Evolutionary conservation across 495 filamentous ascomycete genomes (phyloP).

Genomic region (Annulohypoxylon stygium): DNA sequence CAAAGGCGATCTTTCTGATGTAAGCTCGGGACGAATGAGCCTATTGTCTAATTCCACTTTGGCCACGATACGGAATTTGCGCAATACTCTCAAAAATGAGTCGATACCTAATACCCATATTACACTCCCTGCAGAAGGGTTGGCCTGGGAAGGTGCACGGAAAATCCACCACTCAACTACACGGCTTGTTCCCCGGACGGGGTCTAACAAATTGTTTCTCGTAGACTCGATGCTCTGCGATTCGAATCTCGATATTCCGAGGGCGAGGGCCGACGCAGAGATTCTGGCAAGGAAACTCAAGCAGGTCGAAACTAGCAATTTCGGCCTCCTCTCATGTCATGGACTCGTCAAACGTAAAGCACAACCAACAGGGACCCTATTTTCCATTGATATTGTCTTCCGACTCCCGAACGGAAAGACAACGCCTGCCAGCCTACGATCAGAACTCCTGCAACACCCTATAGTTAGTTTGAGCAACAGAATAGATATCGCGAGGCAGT

Average conservation of each 20-base stretch:
- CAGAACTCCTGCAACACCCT: not conserved
- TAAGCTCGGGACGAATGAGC: not conserved
- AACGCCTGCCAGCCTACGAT: not conserved
- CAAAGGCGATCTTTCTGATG: not conserved
- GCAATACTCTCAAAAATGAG: not conserved
- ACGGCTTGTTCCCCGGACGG: not conserved
- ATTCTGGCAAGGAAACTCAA: not conserved
- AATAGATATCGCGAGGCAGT: conserved; percentile 11
- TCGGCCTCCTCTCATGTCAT: not conserved
- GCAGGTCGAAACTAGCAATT: not conserved
- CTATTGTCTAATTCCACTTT: not conserved
- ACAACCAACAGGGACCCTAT: not conserved
- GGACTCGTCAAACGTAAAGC: not conserved
- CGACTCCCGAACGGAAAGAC: not conserved
- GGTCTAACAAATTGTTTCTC: not conserved
- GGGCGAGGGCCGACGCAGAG: not conserved
- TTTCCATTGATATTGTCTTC: not conserved
- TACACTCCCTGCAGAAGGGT: not conserved
- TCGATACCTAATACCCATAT: not conserved
- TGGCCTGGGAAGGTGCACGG: not conserved
- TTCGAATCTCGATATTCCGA: not conserved
- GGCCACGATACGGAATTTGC: not conserved
- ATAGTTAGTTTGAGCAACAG: not conserved
- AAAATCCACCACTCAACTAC: not conserved
- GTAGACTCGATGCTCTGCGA: not conserved